Evolutionary conservation across 768 basidiomycete species (phyloP), one percentile per base, ranked within the genome.

Genomic region (Boletus rubescentipes): DNA sequence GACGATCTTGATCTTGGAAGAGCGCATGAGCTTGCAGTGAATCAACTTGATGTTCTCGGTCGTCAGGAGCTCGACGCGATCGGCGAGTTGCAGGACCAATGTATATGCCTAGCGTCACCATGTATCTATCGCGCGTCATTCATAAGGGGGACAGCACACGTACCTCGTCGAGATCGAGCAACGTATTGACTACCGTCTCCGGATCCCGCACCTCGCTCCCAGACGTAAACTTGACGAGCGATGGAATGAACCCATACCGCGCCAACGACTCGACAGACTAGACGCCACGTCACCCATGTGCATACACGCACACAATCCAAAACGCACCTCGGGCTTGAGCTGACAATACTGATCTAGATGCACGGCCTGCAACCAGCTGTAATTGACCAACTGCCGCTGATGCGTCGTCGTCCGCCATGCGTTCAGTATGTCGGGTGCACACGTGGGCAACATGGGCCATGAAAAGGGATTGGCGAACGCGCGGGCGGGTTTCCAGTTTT

Each of bases 381-480:
- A 65, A 34, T 72, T 72, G 37, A 70, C 54, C 7, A 72, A 49
- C 41, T 70, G 68, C 18, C 59, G 59, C 43, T 70, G 66, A 36
- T 61, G 15, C 8, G 34, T 52, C 4, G 54, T 63, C 11, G 67
- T 60, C 40, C 55, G 57, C 68, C 68, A 70, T 3, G 61, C 18
- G 3, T 45, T 58, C 40, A 71, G 56, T n/a, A 71, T 65, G 14
- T 70, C 69, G 15, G 63, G 60, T 8, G 68, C 61, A 18, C 30
- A 56, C 0, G 39, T 0, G 3, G 69, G 69, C 2, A 72, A 63
- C 66, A 72, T 67, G 0, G 69, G 69, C 68, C 70, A 70, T 9
- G 59, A 63, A 52, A 70, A 72, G 0, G 69, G 69, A 32, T 67
- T 71, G 1, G 70, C 64, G 15, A 72, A 72, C 38, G 71, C 52